Base-by-base conservation (phyloP, 805 yeast genomes). In the Isabelozyma gotoi region DNA sequence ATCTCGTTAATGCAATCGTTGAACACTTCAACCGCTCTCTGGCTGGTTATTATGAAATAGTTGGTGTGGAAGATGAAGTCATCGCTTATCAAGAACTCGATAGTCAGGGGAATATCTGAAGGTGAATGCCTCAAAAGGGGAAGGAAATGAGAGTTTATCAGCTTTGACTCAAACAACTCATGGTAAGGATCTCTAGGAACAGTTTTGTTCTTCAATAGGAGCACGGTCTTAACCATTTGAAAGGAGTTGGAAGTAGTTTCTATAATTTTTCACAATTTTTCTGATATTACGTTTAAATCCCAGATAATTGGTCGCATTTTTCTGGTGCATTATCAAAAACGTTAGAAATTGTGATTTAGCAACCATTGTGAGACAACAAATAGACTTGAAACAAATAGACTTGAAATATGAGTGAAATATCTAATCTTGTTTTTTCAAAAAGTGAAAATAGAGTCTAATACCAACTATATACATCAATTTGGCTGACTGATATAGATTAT, bases 11-110 rank as follows among this genome's bases (percentile, higher is more conserved):
- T 63, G 11, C 77, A 59, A 32, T 69, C 67, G 47, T 77, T 78
- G 10, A 89, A 62, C 4, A 88, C 83, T 52, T 91, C 97, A 0
- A 91, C 96, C 2, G 97, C 96, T 50, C 98, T 64, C 59, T 92
- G 97, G 2, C 96, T 86, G 0, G 98, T 91, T 3, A 92, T 81
- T 7, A 92, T 84, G 31, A 89, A 63, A 0, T 82, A 77, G 33
- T 75, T 72, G 20, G 73, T 67, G 0, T 63, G 52, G 1, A 53
- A 38, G 0, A 77, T 46, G 47, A 78, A 81, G 7, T 65, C 68
- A 0, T 56, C 55, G 4, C 80, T 71, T 2, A 55, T 55, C 8
- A 89, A 64, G 40, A 74, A 73, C 0, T 54, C 48, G 3, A 72
- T 56, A 3, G 86, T 75, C 11, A 64, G 68, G 0, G 57, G 51